Evolutionary conservation across 2,329 filamentous ascomycete genomes (phyloP).

Genomic region (Arachnomyces sp.): DNA sequence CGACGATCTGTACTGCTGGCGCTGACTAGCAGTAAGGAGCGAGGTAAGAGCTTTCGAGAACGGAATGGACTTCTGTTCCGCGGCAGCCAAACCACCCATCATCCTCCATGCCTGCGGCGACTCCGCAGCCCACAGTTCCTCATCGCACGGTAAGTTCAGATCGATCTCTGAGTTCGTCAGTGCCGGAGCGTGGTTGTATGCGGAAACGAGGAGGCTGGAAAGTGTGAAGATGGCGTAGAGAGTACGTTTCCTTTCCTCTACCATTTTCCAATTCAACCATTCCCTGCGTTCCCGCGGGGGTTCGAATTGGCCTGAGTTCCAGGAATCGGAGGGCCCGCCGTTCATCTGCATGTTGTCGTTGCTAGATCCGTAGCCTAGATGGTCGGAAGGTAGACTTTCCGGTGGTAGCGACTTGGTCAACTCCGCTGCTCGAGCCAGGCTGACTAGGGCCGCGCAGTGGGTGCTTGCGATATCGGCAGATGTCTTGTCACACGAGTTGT

Average conservation of each 20-base stretch:
- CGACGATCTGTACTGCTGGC: slow-evolving; percentile 40
- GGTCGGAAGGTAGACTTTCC: slow-evolving; percentile 28
- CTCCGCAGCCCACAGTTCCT: slow-evolving; percentile 80
- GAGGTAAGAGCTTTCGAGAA: slow-evolving; percentile 78
- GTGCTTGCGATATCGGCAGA: slow-evolving; percentile 87
- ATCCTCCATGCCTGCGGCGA: slow-evolving; percentile 72
- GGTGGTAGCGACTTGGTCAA: slow-evolving; percentile 46
- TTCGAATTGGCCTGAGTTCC: slow-evolving; percentile 28
- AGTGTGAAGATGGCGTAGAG: slow-evolving; percentile 85
- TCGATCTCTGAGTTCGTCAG: slow-evolving; percentile 90
- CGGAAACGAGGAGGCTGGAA: slow-evolving; percentile 81
- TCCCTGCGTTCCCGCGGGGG: slow-evolving; percentile 41
- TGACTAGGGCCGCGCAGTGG: slow-evolving; percentile 83
- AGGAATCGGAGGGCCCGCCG: slow-evolving; percentile 40
- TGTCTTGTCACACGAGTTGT: slow-evolving; percentile 86
- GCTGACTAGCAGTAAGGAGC: slow-evolving; percentile 68
- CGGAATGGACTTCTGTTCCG: slow-evolving; percentile 61
- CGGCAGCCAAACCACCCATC: slow-evolving; percentile 62
- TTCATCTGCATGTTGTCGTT: slow-evolving; percentile 51
- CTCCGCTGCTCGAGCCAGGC: slow-evolving; percentile 81
- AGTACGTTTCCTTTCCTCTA: slow-evolving; percentile 87
- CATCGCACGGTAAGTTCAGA: slow-evolving; percentile 83
- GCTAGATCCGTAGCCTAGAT: slow-evolving; percentile 38
- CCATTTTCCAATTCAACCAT: slow-evolving; percentile 82
- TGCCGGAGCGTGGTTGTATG: slow-evolving; percentile 85